These are phyloP conservation scores for Pezicula rhizophila DNA, from an alignment of 2,329 filamentous ascomycete genomes.

Conservation along the genomic window DNA sequence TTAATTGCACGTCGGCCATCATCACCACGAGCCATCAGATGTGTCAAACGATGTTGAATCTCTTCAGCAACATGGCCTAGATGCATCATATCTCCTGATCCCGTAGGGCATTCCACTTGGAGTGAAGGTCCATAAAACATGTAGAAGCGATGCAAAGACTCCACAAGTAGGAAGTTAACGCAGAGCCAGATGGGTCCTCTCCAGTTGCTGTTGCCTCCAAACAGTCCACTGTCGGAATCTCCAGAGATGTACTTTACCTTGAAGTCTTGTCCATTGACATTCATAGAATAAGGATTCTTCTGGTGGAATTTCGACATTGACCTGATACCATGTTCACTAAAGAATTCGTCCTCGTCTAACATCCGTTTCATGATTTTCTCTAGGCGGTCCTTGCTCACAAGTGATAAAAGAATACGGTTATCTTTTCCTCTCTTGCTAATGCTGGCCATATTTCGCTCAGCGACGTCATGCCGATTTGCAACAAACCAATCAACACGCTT, in stretches of 20 bases:
- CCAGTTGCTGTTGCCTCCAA: conserved; percentile 98
- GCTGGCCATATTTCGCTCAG: conserved; percentile 89
- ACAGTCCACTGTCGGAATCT: conserved; percentile 92
- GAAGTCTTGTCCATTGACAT: conserved; percentile 88
- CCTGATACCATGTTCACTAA: conserved; percentile 83
- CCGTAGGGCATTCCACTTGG: conserved; percentile 88
- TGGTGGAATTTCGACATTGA: conserved; percentile 90
- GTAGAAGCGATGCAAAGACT: conserved; percentile 91
- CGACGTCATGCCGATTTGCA: conserved; percentile 76
- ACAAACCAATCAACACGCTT: conserved; percentile 93
- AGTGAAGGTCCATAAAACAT: conserved; percentile 89
- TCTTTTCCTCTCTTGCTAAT: conserved; percentile 88
- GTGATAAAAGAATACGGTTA: conserved; percentile 76
- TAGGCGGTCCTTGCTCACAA: conserved; percentile 89
- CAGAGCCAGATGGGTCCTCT: conserved; percentile 92
- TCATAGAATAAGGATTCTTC: conserved; percentile 87
- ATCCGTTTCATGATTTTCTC: conserved; percentile 84
- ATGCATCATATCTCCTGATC: conserved; percentile 92
- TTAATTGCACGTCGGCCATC: conserved; percentile 87
- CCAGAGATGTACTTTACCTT: conserved; percentile 84
- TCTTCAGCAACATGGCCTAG: conserved; percentile 91
- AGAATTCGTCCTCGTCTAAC: conserved; percentile 90
- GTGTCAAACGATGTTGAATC: conserved; percentile 88
- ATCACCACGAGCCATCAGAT: conserved; percentile 79
- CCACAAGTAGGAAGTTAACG: conserved; percentile 90